Conservation (phyloP, 371 early-diverging fungal species). For the Sporodiniella umbellata region DNA sequence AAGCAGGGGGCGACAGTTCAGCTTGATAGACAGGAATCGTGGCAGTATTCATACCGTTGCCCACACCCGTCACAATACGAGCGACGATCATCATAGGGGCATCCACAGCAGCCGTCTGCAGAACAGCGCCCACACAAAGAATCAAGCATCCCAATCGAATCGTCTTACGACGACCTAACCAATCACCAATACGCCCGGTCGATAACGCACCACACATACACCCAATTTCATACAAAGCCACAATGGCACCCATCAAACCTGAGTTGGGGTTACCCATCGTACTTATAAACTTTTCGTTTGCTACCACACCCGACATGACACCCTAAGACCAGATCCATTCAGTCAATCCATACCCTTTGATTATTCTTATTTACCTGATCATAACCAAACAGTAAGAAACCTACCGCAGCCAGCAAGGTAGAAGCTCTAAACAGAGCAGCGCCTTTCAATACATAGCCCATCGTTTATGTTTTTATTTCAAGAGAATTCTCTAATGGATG, state of each 20-base stretch:
- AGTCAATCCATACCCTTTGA: neutral
- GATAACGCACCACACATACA: constrained; percentile 35
- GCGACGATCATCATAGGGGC: constrained; percentile 31
- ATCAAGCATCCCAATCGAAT: constrained; percentile 34
- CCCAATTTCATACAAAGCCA: constrained; percentile 40
- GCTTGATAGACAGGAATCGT: constrained; percentile 42
- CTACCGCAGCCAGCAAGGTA: constrained; percentile 43
- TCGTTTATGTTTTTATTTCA: too few relatives aligned
- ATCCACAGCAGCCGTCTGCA: constrained; percentile 35
- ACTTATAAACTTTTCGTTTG: constrained; percentile 25
- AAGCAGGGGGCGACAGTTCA: constrained; percentile 70
- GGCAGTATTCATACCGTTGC: constrained; percentile 41
- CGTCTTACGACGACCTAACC: constrained; percentile 34
- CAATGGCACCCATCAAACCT: constrained; percentile 12
- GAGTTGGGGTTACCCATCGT: constrained; percentile 37
- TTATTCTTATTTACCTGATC: constrained; percentile 32
- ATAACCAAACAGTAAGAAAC: constrained; percentile 51
- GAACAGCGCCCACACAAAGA: constrained; percentile 34
- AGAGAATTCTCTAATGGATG: too few relatives aligned
- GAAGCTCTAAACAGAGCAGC: constrained; percentile 34
- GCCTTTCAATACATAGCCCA: constrained; percentile 35
- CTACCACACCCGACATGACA: constrained; percentile 48
- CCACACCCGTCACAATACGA: constrained; percentile 40
- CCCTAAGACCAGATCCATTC: constrained; percentile 10
- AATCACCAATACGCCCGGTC: constrained; percentile 41